These are phyloP conservation scores for Amaranthus palmeri DNA, from an alignment of 148 eudicot species.

Conservation along the genomic window DNA sequence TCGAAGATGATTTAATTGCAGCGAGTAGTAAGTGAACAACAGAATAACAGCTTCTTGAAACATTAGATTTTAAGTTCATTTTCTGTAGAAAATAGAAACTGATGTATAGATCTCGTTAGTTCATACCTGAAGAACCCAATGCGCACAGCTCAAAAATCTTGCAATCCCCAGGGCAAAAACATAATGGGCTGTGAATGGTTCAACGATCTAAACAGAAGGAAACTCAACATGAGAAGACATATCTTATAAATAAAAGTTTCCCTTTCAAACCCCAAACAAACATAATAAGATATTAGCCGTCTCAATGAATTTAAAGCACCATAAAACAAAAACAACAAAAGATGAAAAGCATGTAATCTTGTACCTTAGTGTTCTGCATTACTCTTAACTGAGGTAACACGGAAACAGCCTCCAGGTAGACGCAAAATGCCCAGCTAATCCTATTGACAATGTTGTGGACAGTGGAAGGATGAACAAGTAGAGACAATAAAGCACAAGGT, in stretches of 20 bases:
- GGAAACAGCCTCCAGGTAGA: slow-evolving; percentile 37
- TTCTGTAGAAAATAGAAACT: background rate
- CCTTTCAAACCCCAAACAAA: no score
- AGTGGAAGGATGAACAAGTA: slow-evolving; percentile 33
- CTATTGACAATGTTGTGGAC: slow-evolving; percentile 30
- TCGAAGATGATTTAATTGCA: background rate
- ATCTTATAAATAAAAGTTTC: no score
- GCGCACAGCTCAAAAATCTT: slow-evolving; percentile 50
- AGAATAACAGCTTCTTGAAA: background rate
- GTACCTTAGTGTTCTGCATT: slow-evolving; percentile 35
- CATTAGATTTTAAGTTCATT: background rate
- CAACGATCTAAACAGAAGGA: slow-evolving; percentile 36
- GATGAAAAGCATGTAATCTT: background rate
- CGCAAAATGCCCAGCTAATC: slow-evolving; percentile 35
- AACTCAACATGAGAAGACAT: background rate
- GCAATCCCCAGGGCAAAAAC: slow-evolving; percentile 49
- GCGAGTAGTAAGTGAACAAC: background rate
- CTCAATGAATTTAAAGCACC: background rate
- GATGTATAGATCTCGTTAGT: background rate
- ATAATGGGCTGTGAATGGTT: slow-evolving; percentile 54
- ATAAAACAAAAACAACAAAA: background rate
- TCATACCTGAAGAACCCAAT: slow-evolving; percentile 53
- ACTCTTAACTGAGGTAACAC: slow-evolving; percentile 34
- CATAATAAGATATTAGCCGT: background rate
- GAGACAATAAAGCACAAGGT: slow-evolving; percentile 29